Evolutionary conservation across 2,329 filamentous ascomycete species (phyloP), one percentile per base, ranked within the genome.

Genomic region (Trichoderma semiorbis): DNA sequence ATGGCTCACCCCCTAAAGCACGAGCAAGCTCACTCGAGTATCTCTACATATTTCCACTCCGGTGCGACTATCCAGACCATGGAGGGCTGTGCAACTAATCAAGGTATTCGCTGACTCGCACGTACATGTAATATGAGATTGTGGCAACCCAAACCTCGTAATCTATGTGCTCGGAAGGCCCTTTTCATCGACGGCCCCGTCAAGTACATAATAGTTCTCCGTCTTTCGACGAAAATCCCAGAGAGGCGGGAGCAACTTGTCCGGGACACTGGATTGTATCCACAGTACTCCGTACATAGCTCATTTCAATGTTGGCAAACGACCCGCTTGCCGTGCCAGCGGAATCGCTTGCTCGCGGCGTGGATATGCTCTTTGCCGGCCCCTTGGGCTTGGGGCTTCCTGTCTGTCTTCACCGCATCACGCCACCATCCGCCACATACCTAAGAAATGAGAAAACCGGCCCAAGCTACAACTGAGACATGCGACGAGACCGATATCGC

Each of bases 391-490:
- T 32, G 47, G 26, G 16, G 28, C 16, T 43, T 43, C 39, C 16
- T 53, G 28, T 57, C 30, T 24, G n/a, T 28, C 63, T 72, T 68
- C 63, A 68, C 63, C 70, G 57, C 57, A 63, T 32, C 70, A 68
- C 21, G 32, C 66, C 39, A 26, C 57, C 47, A 34, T 26, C 21
- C 26, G 8, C 24, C 14, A n/a, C 39, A 43, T 43, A 43, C 39
- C 39, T 43, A 7, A 28, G 28, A 43, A 47, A 30, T 21, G 18
- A 30, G 18, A 47, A 18, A 28, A 26, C 36, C 26, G 36, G 36
- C 61, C 61, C 61, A 64, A 21, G 24, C 36, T 30, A 28, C 30
- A n/a, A 58, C 57, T 69, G 50, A 72, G 64, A 69, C 70, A 50
- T 57, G 28, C 10, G 34, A 60, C 12, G 47, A 58, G 47, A 58